Conservation (phyloP, 371 early-diverging fungal genomes). For the Haplosporangium sp. region DNA sequence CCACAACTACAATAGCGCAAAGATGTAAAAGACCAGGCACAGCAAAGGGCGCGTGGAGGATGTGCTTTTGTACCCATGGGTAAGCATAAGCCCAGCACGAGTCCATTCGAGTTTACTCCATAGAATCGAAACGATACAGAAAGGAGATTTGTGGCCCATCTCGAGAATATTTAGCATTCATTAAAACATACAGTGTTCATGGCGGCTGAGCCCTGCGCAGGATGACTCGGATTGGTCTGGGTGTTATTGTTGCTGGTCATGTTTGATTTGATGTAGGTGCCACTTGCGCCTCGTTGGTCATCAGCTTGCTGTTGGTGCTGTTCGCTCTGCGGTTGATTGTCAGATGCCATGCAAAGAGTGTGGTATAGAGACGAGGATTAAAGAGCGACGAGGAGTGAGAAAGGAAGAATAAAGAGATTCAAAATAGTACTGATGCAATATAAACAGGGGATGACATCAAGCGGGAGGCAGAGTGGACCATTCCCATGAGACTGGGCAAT, state of each 20-base stretch:
- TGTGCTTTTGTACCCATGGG: no score
- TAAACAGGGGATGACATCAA: no score
- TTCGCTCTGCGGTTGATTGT: conserved; percentile 36
- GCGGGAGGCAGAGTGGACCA: no score
- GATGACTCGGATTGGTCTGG: neutral
- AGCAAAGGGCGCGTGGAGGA: no score
- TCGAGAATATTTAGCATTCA: no score
- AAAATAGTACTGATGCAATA: no score
- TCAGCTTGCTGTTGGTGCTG: conserved; percentile 12
- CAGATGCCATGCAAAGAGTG: conserved; percentile 32
- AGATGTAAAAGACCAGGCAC: no score
- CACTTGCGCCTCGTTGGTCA: neutral
- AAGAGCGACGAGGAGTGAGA: neutral
- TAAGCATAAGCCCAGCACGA: no score
- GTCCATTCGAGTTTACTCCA: neutral
- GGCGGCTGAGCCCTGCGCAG: conserved; percentile 1
- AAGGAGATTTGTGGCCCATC: no score
- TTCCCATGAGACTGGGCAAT: no score
- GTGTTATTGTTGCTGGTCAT: neutral
- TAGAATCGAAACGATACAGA: neutral
- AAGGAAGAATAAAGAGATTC: neutral
- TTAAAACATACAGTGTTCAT: conserved; percentile 13
- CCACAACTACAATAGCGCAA: no score
- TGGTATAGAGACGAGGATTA: neutral
- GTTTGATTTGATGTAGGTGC: neutral